A percentile compares a stretch with the other conserved stretches of the same genome.
Conservation (phyloP, 2,329 filamentous ascomycete genomes). For the Elsinoe arachidis region DNA sequence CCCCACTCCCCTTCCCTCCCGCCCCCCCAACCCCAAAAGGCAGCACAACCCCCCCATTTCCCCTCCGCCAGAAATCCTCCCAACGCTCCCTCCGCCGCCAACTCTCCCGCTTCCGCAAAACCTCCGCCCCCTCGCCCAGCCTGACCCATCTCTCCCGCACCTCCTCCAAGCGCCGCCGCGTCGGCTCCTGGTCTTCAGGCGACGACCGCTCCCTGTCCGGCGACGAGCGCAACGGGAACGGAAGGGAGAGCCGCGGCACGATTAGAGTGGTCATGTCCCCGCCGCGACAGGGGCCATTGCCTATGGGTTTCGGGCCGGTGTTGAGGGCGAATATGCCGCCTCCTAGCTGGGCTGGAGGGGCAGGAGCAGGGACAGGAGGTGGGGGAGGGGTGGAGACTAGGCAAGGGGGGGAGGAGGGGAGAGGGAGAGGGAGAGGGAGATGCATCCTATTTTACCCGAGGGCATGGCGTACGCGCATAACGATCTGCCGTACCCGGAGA, state of each 20-base stretch:
- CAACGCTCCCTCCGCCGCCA: conserved; percentile 25
- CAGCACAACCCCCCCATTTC: conserved; percentile 26
- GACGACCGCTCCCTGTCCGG: neutral
- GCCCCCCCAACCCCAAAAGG: conserved; percentile 25
- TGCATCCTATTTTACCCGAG: neutral
- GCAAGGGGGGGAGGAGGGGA: neutral
- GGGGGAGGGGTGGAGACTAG: neutral
- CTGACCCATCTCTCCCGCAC: conserved; percentile 30
- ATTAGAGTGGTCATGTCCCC: conserved; percentile 11
- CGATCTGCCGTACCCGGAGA: neutral
- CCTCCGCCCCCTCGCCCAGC: conserved; percentile 30
- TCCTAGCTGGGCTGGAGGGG: neutral
- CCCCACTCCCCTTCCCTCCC: conserved; percentile 16
- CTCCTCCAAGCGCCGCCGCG: conserved; percentile 25
- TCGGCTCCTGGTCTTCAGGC: conserved; percentile 1
- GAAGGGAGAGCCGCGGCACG: conserved; percentile 1
- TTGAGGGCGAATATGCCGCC: conserved; percentile 8
- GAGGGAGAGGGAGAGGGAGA: neutral
- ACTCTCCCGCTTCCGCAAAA: conserved; percentile 7
- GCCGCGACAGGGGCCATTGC: neutral
- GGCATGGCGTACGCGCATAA: conserved; percentile 2
- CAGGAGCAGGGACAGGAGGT: neutral
- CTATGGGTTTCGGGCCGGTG: conserved; percentile 6
- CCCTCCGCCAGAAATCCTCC: conserved; percentile 24
- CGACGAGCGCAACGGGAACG: neutral